Conservation (phyloP, 2,329 filamentous ascomycete genomes). For the Penicillium corylophilum region DNA sequence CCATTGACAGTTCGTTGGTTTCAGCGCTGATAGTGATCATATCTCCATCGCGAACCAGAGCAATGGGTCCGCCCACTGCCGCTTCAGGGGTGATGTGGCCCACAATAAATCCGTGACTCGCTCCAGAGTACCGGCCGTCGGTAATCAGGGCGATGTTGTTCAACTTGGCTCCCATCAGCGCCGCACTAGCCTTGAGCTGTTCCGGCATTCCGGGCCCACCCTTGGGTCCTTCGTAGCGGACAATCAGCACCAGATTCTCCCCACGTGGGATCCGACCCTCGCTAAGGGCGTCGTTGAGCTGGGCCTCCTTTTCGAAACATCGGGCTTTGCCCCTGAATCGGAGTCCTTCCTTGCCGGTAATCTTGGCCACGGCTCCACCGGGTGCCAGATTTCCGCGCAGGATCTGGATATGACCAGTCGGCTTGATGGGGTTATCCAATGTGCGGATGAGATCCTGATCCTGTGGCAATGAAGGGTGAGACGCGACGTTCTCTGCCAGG, state of each 20-base stretch:
- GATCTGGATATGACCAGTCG: constrained; percentile 83
- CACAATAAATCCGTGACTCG: constrained; percentile 88
- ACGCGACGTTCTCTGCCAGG: constrained; percentile 74
- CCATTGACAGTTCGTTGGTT: constrained; percentile 69
- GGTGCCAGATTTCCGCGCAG: constrained; percentile 85
- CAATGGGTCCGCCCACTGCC: constrained; percentile 83
- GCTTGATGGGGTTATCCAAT: constrained; percentile 79
- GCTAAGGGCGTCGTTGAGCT: constrained; percentile 73
- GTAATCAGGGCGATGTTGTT: constrained; percentile 88
- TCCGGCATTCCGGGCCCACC: constrained; percentile 96
- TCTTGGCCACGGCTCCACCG: constrained; percentile 88
- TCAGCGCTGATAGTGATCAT: constrained; percentile 82
- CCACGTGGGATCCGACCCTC: constrained; percentile 67
- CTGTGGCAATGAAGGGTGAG: constrained; percentile 73
- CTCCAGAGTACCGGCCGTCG: constrained; percentile 85
- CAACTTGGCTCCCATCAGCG: constrained; percentile 88
- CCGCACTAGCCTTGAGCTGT: constrained; percentile 81
- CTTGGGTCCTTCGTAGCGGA: constrained; percentile 90
- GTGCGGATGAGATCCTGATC: constrained; percentile 81
- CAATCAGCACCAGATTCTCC: constrained; percentile 84
- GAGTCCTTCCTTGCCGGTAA: constrained; percentile 91
- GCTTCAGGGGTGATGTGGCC: constrained; percentile 92
- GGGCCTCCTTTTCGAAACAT: constrained; percentile 83
- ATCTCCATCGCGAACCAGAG: constrained; percentile 77
- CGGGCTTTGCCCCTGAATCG: constrained; percentile 75